Evolutionary conservation across 768 basidiomycete genomes (phyloP).

Genomic region (Sporobolomyces phaffii): DNA sequence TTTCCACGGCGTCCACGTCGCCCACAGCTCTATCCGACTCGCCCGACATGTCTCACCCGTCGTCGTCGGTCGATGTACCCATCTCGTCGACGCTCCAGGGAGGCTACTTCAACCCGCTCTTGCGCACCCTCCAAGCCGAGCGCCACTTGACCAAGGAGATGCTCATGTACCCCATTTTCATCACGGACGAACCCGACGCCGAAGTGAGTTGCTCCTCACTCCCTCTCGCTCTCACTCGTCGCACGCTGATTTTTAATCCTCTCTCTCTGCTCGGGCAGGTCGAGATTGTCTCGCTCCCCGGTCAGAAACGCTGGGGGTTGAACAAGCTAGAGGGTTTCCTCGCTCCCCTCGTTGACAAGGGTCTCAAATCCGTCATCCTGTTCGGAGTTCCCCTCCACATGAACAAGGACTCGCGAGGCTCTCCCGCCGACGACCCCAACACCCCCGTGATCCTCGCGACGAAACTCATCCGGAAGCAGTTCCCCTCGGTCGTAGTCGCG

Average conservation of each 20-base stretch:
- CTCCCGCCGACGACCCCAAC: slow-evolving; percentile 77
- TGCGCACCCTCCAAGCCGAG: slow-evolving; percentile 78
- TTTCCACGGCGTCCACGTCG: too few species aligned
- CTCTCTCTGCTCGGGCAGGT: slow-evolving; percentile 61
- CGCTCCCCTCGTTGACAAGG: slow-evolving; percentile 78
- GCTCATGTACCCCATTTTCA: slow-evolving; percentile 99
- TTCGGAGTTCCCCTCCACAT: slow-evolving; percentile 86
- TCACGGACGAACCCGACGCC: slow-evolving; percentile 87
- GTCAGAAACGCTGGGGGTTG: slow-evolving; percentile 90
- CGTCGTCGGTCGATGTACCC: slow-evolving; percentile 5
- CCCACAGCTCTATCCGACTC: too few species aligned
- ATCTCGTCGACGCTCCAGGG: slow-evolving; percentile 53
- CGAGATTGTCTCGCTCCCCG: slow-evolving; percentile 69
- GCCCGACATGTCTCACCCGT: not conserved
- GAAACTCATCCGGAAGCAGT: slow-evolving; percentile 65
- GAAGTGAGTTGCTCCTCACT: slow-evolving; percentile 49
- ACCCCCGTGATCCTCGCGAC: slow-evolving; percentile 96
- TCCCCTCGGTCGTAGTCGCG: slow-evolving; percentile 80
- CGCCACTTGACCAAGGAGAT: slow-evolving; percentile 75
- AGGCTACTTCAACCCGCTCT: slow-evolving; percentile 84
- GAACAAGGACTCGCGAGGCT: slow-evolving; percentile 70
- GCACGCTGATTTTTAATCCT: not conserved
- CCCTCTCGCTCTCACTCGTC: not conserved
- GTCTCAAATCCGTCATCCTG: slow-evolving; percentile 81
- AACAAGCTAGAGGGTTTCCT: slow-evolving; percentile 83